phyloP scores from a whole-genome alignment of 148 eudicot species.

The Camellia granthamiana region DNA sequence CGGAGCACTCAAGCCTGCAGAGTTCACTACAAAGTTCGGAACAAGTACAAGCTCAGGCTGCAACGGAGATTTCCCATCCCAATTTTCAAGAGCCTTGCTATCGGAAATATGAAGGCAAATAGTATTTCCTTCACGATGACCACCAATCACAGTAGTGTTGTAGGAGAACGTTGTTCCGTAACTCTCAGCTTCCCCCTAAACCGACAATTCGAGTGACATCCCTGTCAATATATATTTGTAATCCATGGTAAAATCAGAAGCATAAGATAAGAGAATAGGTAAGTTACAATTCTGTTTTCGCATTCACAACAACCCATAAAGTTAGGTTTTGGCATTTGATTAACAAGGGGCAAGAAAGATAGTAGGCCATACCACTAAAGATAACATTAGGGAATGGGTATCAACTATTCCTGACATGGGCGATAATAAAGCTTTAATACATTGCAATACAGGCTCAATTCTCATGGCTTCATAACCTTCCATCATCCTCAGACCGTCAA shows the following conservation, averaged over 20 bases:
- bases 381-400: conserved; percentile 76
- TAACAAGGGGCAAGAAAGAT: conserved; percentile 14
- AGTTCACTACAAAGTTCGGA: conserved; percentile 72
- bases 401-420: conserved; percentile 86
- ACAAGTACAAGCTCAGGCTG: conserved; percentile 63
- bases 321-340: neutral
- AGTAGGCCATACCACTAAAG: conserved; percentile 55
- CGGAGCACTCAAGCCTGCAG: conserved; percentile 74
- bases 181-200: conserved; percentile 96
- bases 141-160: conserved; percentile 79
- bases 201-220: conserved; percentile 41
- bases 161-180: conserved; percentile 72
- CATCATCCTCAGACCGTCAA: conserved; percentile 66
- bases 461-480: conserved; percentile 71
- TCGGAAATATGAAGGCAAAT: conserved; percentile 62
- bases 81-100: conserved; percentile 43
- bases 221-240: conserved; percentile 58
- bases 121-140: conserved; percentile 45
- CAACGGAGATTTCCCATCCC: conserved; percentile 35
- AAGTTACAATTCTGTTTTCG: neutral
- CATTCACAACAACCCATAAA: neutral
- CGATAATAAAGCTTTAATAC: conserved; percentile 71
- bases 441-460: conserved; percentile 76
- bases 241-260: conserved; percentile 25
- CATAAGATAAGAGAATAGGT: neutral